Evolutionary conservation across 257 asterid genomes (phyloP).

Genomic region (Ballota nigra): DNA sequence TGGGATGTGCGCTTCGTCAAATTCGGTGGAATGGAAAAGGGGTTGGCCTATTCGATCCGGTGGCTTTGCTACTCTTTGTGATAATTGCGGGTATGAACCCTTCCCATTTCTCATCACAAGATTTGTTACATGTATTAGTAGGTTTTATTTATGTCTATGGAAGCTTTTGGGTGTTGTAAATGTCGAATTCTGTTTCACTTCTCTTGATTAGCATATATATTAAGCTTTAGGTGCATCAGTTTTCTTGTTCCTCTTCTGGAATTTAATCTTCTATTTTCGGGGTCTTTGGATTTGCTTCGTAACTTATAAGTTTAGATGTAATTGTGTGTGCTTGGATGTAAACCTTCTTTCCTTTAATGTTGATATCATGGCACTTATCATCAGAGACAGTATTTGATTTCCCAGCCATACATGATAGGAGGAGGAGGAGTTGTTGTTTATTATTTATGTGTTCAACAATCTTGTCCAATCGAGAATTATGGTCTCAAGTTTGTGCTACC

Average conservation of each 20-base stretch:
- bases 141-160: slow-evolving; percentile 4
- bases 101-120: background rate
- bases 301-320: background rate
- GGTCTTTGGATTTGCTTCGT: background rate
- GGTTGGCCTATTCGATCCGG: slow-evolving; percentile 91
- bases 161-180: slow-evolving; percentile 6
- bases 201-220: background rate
- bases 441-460: background rate
- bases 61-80: slow-evolving; percentile 70
- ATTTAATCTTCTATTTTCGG: background rate
- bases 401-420: background rate
- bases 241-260: background rate
- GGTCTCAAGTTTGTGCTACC: slow-evolving; percentile 10
- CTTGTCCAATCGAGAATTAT: background rate
- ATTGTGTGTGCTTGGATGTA: background rate
- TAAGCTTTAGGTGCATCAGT: background rate
- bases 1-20: slow-evolving; percentile 51
- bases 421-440: background rate
- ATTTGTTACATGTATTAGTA: background rate
- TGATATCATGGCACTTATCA: background rate
- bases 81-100: slow-evolving; percentile 64
- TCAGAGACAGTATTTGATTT: background rate
- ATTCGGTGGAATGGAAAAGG: slow-evolving; percentile 47
- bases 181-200: background rate
- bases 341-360: background rate